Percentiles rank a stretch among this genome's conserved stretches.
phyloP scores from a whole-genome alignment of 2,329 filamentous ascomycete species.

The Stachybotrys elegans region DNA sequence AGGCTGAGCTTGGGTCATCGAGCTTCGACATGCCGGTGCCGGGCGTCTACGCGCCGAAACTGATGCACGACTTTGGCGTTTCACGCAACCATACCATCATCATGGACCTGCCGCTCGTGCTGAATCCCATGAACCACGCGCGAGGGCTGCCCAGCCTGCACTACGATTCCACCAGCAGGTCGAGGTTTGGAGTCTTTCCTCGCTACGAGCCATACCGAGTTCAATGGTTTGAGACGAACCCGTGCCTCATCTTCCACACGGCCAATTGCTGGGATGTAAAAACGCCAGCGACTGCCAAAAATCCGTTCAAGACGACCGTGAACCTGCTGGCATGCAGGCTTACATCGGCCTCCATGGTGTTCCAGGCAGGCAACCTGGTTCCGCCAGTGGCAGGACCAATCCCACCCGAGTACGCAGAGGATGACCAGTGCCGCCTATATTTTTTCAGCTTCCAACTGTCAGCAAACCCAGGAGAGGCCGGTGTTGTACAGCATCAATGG shows the following conservation, averaged over 20 bases:
- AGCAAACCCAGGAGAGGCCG: neutral
- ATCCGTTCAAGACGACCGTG: constrained; percentile 26
- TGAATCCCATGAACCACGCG: constrained; percentile 58
- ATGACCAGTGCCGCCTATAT: constrained; percentile 65
- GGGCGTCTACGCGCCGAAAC: constrained; percentile 58
- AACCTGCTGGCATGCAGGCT: constrained; percentile 63
- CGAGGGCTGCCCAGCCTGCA: constrained; percentile 51
- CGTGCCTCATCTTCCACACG: constrained; percentile 68
- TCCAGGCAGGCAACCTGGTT: constrained; percentile 57
- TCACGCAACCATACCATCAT: constrained; percentile 59
- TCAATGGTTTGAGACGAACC: constrained; percentile 62
- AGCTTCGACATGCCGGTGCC: constrained; percentile 51
- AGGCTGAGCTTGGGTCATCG: constrained; percentile 19
- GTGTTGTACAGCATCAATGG: constrained; percentile 57
- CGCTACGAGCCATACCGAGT: constrained; percentile 51
- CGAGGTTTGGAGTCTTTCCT: constrained; percentile 65
- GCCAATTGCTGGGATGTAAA: constrained; percentile 61
- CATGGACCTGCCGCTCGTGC: constrained; percentile 61
- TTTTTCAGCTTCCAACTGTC: constrained; percentile 55
- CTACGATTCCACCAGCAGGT: constrained; percentile 51
- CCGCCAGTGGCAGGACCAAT: constrained; percentile 35
- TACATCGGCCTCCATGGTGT: constrained; percentile 61
- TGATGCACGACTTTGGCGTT: constrained; percentile 75
- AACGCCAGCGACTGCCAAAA: neutral
- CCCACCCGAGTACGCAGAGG: constrained; percentile 39